Percentiles rank a stretch among this genome's conserved stretches.
Conservation (phyloP, 2,329 filamentous ascomycete species). For the Phialemoniopsis sp. region DNA sequence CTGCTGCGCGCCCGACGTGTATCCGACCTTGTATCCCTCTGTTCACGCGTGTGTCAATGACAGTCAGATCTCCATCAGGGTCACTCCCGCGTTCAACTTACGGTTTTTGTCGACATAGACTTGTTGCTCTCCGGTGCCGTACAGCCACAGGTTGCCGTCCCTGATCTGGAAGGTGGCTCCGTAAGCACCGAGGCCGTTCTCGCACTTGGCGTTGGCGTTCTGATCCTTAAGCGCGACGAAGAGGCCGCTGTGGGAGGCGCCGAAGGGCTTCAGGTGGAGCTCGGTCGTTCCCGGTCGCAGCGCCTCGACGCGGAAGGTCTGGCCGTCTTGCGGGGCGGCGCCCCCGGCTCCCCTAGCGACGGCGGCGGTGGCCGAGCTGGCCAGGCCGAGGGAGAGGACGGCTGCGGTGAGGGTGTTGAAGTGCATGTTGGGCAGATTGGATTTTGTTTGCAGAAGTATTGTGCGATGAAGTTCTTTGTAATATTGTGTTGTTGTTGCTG, state of each 20-base stretch:
- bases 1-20: slow-evolving; percentile 38
- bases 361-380: slow-evolving; percentile 18
- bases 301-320: slow-evolving; percentile 42
- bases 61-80: slow-evolving; percentile 56
- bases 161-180: slow-evolving; percentile 46
- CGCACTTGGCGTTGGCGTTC: slow-evolving; percentile 45
- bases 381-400: slow-evolving; percentile 19
- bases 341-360: slow-evolving; percentile 18
- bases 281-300: slow-evolving; percentile 39
- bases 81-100: too few relatives aligned
- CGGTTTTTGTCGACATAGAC: slow-evolving; percentile 38
- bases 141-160: slow-evolving; percentile 42
- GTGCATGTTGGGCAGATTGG: slow-evolving; percentile 15
- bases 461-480: neutral
- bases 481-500: too few relatives aligned
- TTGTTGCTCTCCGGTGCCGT: slow-evolving; percentile 39
- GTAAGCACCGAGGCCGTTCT: slow-evolving; percentile 26
- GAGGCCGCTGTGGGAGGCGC: slow-evolving; percentile 39
- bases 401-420: slow-evolving; percentile 60
- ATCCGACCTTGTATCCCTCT: slow-evolving; percentile 45
- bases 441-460: neutral
- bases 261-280: slow-evolving; percentile 41
- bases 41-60: slow-evolving; percentile 30
- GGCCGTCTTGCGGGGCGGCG: slow-evolving; percentile 20
- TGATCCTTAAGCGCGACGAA: slow-evolving; percentile 37